A percentile compares a stretch with the other conserved stretches of the same genome.
Evolutionary conservation across 768 basidiomycete genomes (phyloP).

Genomic region (Amylocystis lapponica): DNA sequence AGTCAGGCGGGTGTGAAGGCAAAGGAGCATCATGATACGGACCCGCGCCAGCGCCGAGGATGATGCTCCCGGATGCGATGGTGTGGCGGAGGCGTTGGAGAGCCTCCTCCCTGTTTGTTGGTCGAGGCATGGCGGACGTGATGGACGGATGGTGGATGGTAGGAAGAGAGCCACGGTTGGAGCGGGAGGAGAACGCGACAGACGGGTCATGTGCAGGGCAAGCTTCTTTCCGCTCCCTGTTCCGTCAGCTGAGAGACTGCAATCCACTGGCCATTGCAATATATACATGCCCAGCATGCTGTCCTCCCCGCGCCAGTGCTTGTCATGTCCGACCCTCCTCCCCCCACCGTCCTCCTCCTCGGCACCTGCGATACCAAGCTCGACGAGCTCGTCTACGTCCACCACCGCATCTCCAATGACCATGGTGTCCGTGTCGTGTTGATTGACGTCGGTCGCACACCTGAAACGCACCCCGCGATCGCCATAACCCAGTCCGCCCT

Average conservation of each 20-base stretch:
- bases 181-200: no score
- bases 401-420: conserved; percentile 2
- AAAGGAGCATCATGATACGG: no score
- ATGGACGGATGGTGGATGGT: neutral
- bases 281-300: no score
- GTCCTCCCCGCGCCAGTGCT: no score
- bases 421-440: conserved; percentile 11
- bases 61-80: conserved; percentile 7
- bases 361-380: conserved; percentile 20
- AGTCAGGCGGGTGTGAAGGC: no score
- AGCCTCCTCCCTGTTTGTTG: conserved; percentile 9
- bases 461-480: conserved; percentile 9
- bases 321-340: no score
- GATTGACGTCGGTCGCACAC: conserved; percentile 13
- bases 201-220: no score
- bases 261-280: no score
- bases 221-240: no score
- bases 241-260: no score
- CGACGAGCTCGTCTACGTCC: conserved; percentile 16
- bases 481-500: conserved; percentile 9
- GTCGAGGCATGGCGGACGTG: conserved; percentile 7
- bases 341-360: conserved; percentile 9
- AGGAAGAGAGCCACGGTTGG: neutral
- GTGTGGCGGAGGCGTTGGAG: conserved; percentile 11
- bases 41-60: conserved; percentile 13